These are phyloP conservation scores for Exophiala bonariae DNA, from an alignment of 2,329 filamentous ascomycete species.

Conservation along the genomic window DNA sequence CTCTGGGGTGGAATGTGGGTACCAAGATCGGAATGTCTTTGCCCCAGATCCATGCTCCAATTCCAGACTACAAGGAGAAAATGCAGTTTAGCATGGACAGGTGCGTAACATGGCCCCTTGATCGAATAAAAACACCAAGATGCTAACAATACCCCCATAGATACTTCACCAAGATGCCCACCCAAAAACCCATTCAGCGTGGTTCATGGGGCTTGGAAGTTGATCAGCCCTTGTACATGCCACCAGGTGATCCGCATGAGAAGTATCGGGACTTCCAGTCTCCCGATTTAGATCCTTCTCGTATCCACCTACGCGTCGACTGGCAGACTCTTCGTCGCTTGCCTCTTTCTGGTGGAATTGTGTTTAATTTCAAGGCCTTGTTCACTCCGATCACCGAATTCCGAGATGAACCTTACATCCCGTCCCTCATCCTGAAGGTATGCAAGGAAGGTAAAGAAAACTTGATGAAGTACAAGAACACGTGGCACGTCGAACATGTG, in stretches of 20 bases:
- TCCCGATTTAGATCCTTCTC: constrained; percentile 54
- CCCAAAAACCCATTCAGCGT: constrained; percentile 74
- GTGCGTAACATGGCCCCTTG: constrained; percentile 49
- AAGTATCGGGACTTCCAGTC: constrained; percentile 60
- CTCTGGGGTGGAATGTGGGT: constrained; percentile 75
- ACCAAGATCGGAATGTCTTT: constrained; percentile 72
- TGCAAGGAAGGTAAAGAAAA: constrained; percentile 69
- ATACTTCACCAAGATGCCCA: constrained; percentile 78
- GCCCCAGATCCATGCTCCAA: constrained; percentile 68
- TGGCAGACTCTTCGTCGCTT: constrained; percentile 84
- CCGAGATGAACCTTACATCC: constrained; percentile 70
- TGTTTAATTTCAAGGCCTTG: constrained; percentile 87
- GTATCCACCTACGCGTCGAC: constrained; percentile 73
- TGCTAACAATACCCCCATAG: constrained; percentile 42
- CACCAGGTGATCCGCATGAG: constrained; percentile 66
- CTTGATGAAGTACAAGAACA: constrained; percentile 78
- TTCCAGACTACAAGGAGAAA: constrained; percentile 84
- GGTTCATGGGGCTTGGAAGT: constrained; percentile 83
- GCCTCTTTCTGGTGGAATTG: constrained; percentile 70
- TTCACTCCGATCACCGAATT: constrained; percentile 75
- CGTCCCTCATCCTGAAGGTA: constrained; percentile 66
- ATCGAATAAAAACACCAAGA: too few species aligned
- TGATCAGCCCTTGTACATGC: constrained; percentile 72
- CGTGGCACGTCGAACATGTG: constrained; percentile 75
- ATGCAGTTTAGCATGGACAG: constrained; percentile 87